Conservation (phyloP, 352 stramenopile species). For the Albugo laibachii region DNA sequence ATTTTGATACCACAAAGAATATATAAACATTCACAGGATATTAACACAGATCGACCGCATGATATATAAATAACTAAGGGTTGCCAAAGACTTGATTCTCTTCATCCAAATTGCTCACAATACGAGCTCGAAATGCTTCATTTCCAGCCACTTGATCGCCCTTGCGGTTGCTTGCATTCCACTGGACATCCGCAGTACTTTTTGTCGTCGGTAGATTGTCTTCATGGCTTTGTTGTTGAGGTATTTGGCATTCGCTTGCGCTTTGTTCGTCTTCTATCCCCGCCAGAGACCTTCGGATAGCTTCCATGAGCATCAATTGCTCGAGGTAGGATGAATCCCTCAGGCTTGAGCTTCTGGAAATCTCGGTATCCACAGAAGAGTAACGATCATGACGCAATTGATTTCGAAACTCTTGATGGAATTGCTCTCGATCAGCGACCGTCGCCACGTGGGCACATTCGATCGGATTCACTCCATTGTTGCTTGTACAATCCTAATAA, state of each 20-base stretch:
- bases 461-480: conserved; percentile 1
- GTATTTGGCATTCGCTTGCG: background rate
- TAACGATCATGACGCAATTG: conserved; percentile 31
- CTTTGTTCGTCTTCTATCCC: background rate
- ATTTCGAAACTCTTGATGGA: conserved; percentile 50
- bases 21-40: no score
- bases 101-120: background rate
- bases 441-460: conserved; percentile 34
- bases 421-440: conserved; percentile 43
- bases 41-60: no score
- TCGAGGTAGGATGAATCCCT: conserved; percentile 14
- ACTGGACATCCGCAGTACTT: background rate
- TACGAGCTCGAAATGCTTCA: background rate
- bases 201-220: background rate
- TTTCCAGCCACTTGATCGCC: background rate
- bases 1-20: no score
- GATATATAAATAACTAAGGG: no score
- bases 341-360: background rate
- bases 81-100: background rate
- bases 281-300: conserved; percentile 55
- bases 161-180: background rate
- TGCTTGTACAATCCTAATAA: background rate
- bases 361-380: background rate
- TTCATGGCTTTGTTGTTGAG: background rate
- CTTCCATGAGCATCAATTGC: conserved; percentile 68